Evolutionary conservation across 2,329 filamentous ascomycete species (phyloP).

Genomic region (Monosporascus sp.): DNA sequence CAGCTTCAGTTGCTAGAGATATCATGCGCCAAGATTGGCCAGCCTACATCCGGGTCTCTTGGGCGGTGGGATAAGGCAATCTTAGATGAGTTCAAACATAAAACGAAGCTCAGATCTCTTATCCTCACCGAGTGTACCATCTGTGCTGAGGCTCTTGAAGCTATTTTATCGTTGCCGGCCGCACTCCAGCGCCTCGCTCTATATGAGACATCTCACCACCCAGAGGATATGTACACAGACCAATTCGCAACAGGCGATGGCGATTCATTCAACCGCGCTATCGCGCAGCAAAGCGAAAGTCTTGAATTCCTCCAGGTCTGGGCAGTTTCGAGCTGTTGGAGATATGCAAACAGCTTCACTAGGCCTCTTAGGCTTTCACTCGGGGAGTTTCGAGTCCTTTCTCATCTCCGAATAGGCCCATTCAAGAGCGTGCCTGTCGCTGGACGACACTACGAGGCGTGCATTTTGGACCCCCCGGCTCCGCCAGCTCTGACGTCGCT

Average conservation of each 20-base stretch:
- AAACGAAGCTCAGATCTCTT: slow-evolving; percentile 8
- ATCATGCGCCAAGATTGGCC: slow-evolving; percentile 7
- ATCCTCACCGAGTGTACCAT: slow-evolving; percentile 6
- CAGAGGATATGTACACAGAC: neutral
- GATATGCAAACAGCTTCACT: neutral
- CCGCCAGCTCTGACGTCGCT: slow-evolving; percentile 6
- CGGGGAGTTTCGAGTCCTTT: slow-evolving; percentile 7
- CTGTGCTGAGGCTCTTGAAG: slow-evolving; percentile 4
- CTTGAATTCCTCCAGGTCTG: slow-evolving; percentile 7
- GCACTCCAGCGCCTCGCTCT: slow-evolving; percentile 4
- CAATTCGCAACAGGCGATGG: slow-evolving; percentile 3
- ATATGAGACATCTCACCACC: slow-evolving; percentile 7
- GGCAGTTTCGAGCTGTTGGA: neutral
- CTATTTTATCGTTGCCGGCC: slow-evolving; percentile 7
- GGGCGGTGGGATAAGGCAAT: neutral
- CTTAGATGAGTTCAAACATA: slow-evolving; percentile 1
- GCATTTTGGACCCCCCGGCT: slow-evolving; percentile 1
- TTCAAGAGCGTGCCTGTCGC: neutral
- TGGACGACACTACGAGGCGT: neutral
- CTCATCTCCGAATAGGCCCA: slow-evolving; percentile 7
- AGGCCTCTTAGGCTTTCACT: slow-evolving; percentile 8
- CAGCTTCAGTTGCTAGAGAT: slow-evolving; percentile 11
- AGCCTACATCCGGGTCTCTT: neutral
- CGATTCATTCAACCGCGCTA: slow-evolving; percentile 8
- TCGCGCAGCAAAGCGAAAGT: slow-evolving; percentile 8